Evolutionary conservation across 176 grass and related monocot genomes (phyloP).

Genomic region (Carex littledalei): DNA sequence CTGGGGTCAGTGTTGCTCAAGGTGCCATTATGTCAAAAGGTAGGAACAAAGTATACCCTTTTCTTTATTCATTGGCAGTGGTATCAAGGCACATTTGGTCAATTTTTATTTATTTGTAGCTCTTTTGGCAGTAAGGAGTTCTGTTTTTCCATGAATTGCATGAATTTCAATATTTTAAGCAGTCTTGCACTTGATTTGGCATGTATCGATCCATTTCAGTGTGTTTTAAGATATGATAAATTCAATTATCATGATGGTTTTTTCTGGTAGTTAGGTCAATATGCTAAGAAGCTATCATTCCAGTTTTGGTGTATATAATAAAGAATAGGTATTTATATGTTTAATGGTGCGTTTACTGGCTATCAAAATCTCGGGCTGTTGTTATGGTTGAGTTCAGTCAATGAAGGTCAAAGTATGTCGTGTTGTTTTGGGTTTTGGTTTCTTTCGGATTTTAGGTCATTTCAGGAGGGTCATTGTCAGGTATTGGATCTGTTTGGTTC

Average conservation of each 20-base stretch:
- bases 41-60: conserved; percentile 44
- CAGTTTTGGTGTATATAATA: not conserved
- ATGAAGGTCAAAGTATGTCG: not conserved
- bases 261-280: not conserved
- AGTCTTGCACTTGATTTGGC: not conserved
- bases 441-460: not conserved
- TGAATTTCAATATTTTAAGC: not conserved
- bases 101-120: not conserved
- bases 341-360: not conserved
- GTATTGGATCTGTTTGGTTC: not conserved
- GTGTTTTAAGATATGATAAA: not conserved
- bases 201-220: not conserved
- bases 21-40: conserved; percentile 93
- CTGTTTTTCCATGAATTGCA: conserved; percentile 5
- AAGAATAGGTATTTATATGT: not conserved
- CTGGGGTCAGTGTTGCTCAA: conserved; percentile 84
- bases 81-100: conserved; percentile 45
- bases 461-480: not conserved
- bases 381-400: not conserved
- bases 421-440: not conserved
- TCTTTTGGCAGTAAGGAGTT: not conserved
- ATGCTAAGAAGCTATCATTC: not conserved
- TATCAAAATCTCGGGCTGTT: not conserved
- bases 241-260: not conserved
- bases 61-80: conserved; percentile 39